Evolutionary conservation across 495 filamentous ascomycete genomes (phyloP), one percentile per base, ranked within the genome.

Genomic region (Neurospora intermedia): DNA sequence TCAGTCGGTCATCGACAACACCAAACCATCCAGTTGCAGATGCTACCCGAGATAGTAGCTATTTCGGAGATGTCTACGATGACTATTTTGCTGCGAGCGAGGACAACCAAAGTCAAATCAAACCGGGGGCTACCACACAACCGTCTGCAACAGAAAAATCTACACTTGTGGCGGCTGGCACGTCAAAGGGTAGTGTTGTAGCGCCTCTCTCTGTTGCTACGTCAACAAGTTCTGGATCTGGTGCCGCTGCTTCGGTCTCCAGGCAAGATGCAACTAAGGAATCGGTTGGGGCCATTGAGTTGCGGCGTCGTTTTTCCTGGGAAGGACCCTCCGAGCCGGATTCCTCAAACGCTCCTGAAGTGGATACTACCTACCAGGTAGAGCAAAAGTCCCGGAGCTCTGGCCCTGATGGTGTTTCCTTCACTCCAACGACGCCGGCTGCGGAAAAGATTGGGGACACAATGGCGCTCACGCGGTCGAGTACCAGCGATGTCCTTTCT

Each of bases 301-400:
- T 75, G 1, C 78, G 77, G 31, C 81, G 78, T 66, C 83, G 83
- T 18, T 89, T 88, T 73, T 89, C 88, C 3, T 89, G 87, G 87
- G 87, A 89, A 75, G 72, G 78, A 31, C 74, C 73, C n/a, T 35
- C 78, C 15, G 82, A 83, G 66, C 54, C 35, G 23, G 54, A 66
- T 27, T 6, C 54, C 54, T 8, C 54, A 38, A 9, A 66, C 6
- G 27, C 54, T 31, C 27, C 13, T 66, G 54, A 66, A 18, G 15
- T 66, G 54, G 54, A 66, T 38, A 0, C 54, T 66, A 69, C 54
- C 4, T n/a, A 11, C 7, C 40, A 69, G 23, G 69, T 38, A 43
- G 76, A 79, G 70, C 69, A 73, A 7, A 70, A 76, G 31, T 38
- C 71, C 42, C 48, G 70, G 18, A 39, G 39, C 35, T 73, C 75